Evolutionary conservation across 1,139 yeast species (phyloP).

Genomic region (Pichia sp.): DNA sequence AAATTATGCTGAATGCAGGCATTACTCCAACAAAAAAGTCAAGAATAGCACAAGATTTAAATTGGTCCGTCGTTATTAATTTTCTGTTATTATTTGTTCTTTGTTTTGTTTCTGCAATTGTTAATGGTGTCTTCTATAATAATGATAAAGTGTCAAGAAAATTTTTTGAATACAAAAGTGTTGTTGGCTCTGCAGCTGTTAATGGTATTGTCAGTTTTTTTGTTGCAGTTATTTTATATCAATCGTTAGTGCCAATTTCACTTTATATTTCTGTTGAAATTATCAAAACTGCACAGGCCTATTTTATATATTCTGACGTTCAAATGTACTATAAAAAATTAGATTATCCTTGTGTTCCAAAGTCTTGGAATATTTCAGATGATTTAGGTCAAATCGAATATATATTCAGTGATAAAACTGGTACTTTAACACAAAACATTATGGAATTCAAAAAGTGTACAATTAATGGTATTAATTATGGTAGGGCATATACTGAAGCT

Average conservation of each 20-base stretch:
- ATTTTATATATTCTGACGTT: conserved; percentile 81
- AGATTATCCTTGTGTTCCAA: conserved; percentile 94
- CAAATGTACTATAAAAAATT: conserved; percentile 78
- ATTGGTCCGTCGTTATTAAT: conserved; percentile 73
- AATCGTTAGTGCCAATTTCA: conserved; percentile 90
- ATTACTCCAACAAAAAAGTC: conserved; percentile 85
- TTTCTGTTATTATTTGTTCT: conserved; percentile 67
- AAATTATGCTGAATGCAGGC: conserved; percentile 91
- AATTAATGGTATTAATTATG: conserved; percentile 80
- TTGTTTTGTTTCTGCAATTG: conserved; percentile 76
- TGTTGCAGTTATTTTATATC: conserved; percentile 84
- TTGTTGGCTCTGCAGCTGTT: conserved; percentile 59
- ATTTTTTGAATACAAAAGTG: conserved; percentile 65
- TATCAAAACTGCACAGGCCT: conserved; percentile 90
- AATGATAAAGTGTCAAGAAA: conserved; percentile 48
- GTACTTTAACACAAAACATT: conserved; percentile 91
- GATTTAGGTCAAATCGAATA: conserved; percentile 96
- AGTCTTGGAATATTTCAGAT: conserved; percentile 95
- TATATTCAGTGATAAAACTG: conserved; percentile 93
- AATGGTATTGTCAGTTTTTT: conserved; percentile 83
- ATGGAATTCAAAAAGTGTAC: conserved; percentile 97
- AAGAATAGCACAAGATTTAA: conserved; percentile 75
- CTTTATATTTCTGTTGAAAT: conserved; percentile 91
- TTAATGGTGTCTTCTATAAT: conserved; percentile 72
- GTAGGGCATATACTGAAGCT: conserved; percentile 94